Evolutionary conservation across 768 basidiomycete genomes (phyloP), one percentile per base, ranked within the genome.

Genomic region (Leccinum subgranulosum): DNA sequence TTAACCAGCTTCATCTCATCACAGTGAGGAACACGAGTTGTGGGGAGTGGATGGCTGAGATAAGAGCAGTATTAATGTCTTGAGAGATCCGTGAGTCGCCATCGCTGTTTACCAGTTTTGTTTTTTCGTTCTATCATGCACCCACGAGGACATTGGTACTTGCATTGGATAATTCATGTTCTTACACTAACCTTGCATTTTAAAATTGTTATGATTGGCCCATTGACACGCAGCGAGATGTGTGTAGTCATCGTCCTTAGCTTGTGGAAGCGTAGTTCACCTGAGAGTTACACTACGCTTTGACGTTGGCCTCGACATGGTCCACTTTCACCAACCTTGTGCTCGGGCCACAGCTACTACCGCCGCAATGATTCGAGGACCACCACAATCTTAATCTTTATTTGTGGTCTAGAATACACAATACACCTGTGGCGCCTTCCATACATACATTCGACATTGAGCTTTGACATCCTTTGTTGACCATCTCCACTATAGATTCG

Each of bases 11-110:
- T 28, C 66, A 63, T 10, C 60, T 69, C 12, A 59, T 70, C 49
- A 58, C 61, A 19, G 62, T 69, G 23, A 64, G 68, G 54, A 66
- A 66, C 45, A 70, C 66, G 31, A 68, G 68, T 49, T 45, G 51
- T 15, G 69, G 66, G 33, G 69, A 70, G 48, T 69, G 68, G 68
- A 55, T 60, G 55, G 64, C 69, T 10, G 68, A 69, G 51, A 60
- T 69, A 43, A 58, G 59, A 49, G 69, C 64, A 23, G 60, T 70
- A 41, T 53, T 27, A 28, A 46, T 51, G 47, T 34, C 49, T 43
- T 65, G 62, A 65, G 39, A 39, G 41, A 52, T 19, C 6, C 4
- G 60, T 58, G 58, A 59, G 65, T 67, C 19, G 5, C n/a, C 27
- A 19, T 43, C 43, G 15, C 21, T 15, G 5, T 10, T 41, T n/a